Evolutionary conservation across 2,329 filamentous ascomycete genomes (phyloP).

Genomic region (Fusarium mangiferae): DNA sequence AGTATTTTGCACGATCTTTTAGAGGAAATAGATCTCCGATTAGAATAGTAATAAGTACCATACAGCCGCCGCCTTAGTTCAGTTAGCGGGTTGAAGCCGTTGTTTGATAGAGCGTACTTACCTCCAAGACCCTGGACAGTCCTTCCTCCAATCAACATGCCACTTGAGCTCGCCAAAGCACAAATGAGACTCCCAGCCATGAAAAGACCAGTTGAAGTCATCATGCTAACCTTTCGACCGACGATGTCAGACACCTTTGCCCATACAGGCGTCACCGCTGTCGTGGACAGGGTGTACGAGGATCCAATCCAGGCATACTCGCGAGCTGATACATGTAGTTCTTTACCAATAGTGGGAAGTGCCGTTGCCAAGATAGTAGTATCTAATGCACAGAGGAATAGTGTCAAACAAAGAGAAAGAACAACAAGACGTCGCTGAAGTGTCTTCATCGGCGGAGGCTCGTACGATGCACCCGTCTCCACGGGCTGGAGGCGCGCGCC

Average conservation of each 20-base stretch:
- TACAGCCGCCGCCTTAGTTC: conserved; percentile 25
- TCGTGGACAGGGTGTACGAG: conserved; percentile 40
- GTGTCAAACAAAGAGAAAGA: conserved; percentile 40
- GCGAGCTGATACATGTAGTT: conserved; percentile 31
- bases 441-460: conserved; percentile 32
- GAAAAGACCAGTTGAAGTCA: conserved; percentile 58
- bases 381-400: conserved; percentile 43
- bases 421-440: conserved; percentile 38
- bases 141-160: conserved; percentile 61
- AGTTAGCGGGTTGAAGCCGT: neutral
- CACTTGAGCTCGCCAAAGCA: conserved; percentile 56
- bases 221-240: conserved; percentile 56
- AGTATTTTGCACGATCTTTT: conserved; percentile 60
- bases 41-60: conserved; percentile 38
- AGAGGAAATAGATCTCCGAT: conserved; percentile 65
- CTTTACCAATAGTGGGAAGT: conserved; percentile 42
- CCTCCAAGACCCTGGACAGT: conserved; percentile 39
- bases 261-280: conserved; percentile 44
- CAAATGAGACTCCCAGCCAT: conserved; percentile 62
- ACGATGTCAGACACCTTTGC: conserved; percentile 63
- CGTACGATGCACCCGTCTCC: conserved; percentile 33
- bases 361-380: conserved; percentile 44
- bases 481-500: conserved; percentile 30
- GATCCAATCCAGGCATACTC: conserved; percentile 46
- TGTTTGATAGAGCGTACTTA: neutral